Evolutionary conservation across 768 basidiomycete genomes (phyloP), one percentile per base, ranked within the genome.

Genomic region (Naganishia antarctica): DNA sequence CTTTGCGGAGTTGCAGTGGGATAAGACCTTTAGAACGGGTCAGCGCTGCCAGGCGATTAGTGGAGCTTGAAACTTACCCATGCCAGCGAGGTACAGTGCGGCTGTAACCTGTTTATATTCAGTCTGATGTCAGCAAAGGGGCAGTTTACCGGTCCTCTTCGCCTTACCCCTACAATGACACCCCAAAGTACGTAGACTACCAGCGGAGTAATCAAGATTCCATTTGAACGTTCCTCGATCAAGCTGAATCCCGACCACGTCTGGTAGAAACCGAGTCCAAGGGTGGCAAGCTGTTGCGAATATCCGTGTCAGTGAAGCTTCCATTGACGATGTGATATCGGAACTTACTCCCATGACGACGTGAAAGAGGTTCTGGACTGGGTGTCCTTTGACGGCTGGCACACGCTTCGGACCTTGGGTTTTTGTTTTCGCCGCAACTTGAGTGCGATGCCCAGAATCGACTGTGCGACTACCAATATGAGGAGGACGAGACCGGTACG

Each of bases 151-250:
- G n/a, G n/a, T n/a, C n/a, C n/a, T n/a, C n/a, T n/a, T n/a, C n/a
- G n/a, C 25, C 48, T 6, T 49, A 57, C 40, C 9, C 53, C 53
- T n/a, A 57, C 53, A 21, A 57, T 57, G 4, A 37, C 53, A 13
- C 53, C 53, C 53, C 53, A 57, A 16, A 57, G 53, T 2, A 57
- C 53, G 32, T 57, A 57, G 8, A 57, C 53, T 1, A 57, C 53
- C 28, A 57, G 18, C 3, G 53, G 53, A 2, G 53, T 57, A 11
- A 34, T 57, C 8, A 57, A 28, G 16, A 16, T 28, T 11, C 53
- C 53, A 2, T 34, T 21, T 8, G 53, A 57, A 6, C 6, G 8
- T 21, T 40, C 8, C n/a, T 57, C 32, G 32, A 57, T 57, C 23
- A 57, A 40, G 1, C 4, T 13, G 32, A 57, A 40, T 2, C 53